A percentile compares a stretch with the other conserved stretches of the same genome.
Evolutionary conservation across 768 basidiomycete species (phyloP).

Genomic region (Amanita rubescens): DNA sequence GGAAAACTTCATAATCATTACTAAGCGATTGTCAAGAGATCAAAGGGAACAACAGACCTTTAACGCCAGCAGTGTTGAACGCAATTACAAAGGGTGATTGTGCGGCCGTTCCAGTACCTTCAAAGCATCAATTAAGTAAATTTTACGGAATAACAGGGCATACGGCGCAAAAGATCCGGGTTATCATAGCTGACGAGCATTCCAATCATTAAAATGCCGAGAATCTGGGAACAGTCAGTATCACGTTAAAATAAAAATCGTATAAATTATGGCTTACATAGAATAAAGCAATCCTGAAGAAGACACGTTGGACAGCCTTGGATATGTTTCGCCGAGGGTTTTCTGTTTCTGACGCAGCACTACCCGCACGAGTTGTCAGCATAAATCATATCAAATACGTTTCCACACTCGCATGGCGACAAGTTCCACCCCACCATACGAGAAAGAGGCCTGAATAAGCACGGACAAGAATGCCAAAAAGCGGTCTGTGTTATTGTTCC

Average conservation of each 20-base stretch:
- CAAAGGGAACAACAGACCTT: slow-evolving; percentile 27
- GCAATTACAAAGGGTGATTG: slow-evolving; percentile 84
- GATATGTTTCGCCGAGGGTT: slow-evolving; percentile 75
- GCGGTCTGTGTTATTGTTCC: slow-evolving; percentile 35
- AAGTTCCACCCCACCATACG: slow-evolving; percentile 71
- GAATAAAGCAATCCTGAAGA: slow-evolving; percentile 75
- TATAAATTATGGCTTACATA: slow-evolving; percentile 40
- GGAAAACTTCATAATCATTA: slow-evolving; percentile 31
- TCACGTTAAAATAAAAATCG: neutral
- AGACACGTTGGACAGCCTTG: slow-evolving; percentile 69
- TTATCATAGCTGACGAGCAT: slow-evolving; percentile 75
- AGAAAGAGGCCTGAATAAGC: slow-evolving; percentile 55
- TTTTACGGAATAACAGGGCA: neutral
- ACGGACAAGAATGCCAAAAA: slow-evolving; percentile 39
- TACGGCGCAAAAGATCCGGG: slow-evolving; percentile 35
- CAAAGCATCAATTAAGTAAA: neutral
- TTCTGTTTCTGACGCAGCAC: slow-evolving; percentile 70
- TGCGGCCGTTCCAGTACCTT: slow-evolving; percentile 52
- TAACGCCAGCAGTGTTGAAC: slow-evolving; percentile 63
- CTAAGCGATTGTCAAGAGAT: too few species aligned
- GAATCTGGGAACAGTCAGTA: slow-evolving; percentile 32
- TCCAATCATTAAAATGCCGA: slow-evolving; percentile 67
- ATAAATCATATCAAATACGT: neutral
- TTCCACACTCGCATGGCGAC: slow-evolving; percentile 48
- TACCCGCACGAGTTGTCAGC: slow-evolving; percentile 19